Percentiles rank a stretch among this genome's conserved stretches.
phyloP scores from a whole-genome alignment of 1,139 yeast genomes.

The Blastobotrys elegans region DNA sequence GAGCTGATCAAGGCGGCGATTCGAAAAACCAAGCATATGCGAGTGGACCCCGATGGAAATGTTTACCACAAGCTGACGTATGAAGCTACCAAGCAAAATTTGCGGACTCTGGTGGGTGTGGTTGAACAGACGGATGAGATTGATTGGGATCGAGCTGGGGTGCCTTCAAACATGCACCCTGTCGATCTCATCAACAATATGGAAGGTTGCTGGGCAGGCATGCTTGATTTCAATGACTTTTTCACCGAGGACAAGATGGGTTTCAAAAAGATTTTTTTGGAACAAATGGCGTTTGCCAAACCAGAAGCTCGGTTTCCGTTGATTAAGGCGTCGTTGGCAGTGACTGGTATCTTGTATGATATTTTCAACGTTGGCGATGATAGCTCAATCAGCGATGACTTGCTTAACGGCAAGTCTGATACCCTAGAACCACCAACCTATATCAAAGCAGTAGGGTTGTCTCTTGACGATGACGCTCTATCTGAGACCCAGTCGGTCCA shows the following conservation, averaged over 20 bases:
- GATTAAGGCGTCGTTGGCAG: conserved; percentile 30
- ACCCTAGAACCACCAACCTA: conserved; percentile 25
- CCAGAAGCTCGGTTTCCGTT: conserved; percentile 36
- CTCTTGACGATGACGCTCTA: conserved; percentile 2
- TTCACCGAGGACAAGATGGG: conserved; percentile 24
- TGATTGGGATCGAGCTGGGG: conserved; percentile 30
- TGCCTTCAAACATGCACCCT: conserved; percentile 21
- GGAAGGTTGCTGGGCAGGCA: conserved; percentile 28
- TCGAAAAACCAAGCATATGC: conserved; percentile 20
- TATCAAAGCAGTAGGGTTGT: conserved; percentile 12
- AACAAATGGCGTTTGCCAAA: conserved; percentile 28
- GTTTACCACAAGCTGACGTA: conserved; percentile 21
- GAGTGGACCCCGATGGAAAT: conserved; percentile 19
- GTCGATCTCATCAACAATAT: conserved; percentile 23
- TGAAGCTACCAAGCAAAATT: conserved; percentile 22
- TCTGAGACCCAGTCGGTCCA: conserved; percentile 12
- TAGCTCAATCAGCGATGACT: conserved; percentile 5
- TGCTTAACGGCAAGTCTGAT: conserved; percentile 21
- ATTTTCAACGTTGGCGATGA: conserved; percentile 35
- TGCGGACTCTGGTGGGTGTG: conserved; percentile 25
- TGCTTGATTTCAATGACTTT: conserved; percentile 32
- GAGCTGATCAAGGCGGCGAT: conserved; percentile 28
- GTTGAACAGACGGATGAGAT: conserved; percentile 19
- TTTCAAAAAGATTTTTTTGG: conserved; percentile 28
- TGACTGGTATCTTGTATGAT: conserved; percentile 31